Evolutionary conservation across 2,329 filamentous ascomycete species (phyloP).

Genomic region (Aspergillus ibericus): DNA sequence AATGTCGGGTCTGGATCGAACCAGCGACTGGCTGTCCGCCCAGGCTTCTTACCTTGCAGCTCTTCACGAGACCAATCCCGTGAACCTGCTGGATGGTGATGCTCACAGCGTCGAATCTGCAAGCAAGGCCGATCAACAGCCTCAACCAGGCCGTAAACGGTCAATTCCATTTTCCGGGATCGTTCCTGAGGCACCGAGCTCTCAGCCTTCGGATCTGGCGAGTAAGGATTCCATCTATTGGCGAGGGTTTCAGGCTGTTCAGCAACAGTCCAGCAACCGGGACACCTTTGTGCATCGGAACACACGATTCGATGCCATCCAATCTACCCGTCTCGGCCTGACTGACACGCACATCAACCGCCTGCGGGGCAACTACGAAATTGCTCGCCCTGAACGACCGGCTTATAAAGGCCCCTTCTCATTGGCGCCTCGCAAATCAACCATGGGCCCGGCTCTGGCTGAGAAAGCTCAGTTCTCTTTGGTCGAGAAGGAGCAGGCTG

Average conservation of each 20-base stretch:
- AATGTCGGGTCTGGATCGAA: slow-evolving; percentile 76
- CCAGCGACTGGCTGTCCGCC: slow-evolving; percentile 79
- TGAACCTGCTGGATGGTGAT: slow-evolving; percentile 40
- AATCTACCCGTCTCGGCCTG: slow-evolving; percentile 76
- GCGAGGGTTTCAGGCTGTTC: slow-evolving; percentile 76
- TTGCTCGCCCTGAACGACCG: slow-evolving; percentile 69
- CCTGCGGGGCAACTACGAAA: slow-evolving; percentile 80
- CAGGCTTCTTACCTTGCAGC: slow-evolving; percentile 76
- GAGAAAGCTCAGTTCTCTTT: slow-evolving; percentile 41
- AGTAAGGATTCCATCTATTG: slow-evolving; percentile 80
- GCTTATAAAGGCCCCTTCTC: slow-evolving; percentile 69
- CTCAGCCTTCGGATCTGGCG: slow-evolving; percentile 40
- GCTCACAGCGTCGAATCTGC: slow-evolving; percentile 17
- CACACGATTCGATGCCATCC: slow-evolving; percentile 82
- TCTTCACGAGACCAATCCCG: slow-evolving; percentile 57
- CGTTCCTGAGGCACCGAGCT: slow-evolving; percentile 42
- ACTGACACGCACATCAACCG: slow-evolving; percentile 73
- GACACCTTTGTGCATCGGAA: slow-evolving; percentile 86
- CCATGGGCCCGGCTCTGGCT: slow-evolving; percentile 61
- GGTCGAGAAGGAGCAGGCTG: slow-evolving; percentile 75
- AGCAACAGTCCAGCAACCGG: slow-evolving; percentile 62
- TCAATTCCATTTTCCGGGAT: slow-evolving; percentile 35
- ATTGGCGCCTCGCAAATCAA: slow-evolving; percentile 70
- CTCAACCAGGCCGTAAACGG: slow-evolving; percentile 24
- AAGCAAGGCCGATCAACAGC: slow-evolving; percentile 21